Conservation (phyloP, 129 eudicot species). For the Pittosporum tobira region DNA sequence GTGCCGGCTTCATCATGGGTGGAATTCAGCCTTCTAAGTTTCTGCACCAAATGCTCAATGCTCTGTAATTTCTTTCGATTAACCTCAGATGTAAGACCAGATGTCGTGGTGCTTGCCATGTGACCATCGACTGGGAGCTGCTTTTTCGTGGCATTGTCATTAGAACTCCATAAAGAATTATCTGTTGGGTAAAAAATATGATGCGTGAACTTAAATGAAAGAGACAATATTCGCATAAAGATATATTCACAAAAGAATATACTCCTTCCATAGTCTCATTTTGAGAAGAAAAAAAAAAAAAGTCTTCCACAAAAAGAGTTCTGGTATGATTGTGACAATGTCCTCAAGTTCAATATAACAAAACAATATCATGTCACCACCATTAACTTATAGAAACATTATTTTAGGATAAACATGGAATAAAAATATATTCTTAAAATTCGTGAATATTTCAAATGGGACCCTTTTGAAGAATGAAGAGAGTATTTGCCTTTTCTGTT, state of each 20-base stretch:
- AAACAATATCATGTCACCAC: background rate
- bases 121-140: conserved; percentile 25
- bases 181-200: conserved; percentile 22
- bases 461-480: too few relatives aligned
- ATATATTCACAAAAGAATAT: background rate
- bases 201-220: conserved; percentile 7
- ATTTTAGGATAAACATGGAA: too few relatives aligned
- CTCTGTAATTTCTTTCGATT: conserved; percentile 62
- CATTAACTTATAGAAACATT: too few relatives aligned
- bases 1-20: conserved; percentile 68
- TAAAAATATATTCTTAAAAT: too few relatives aligned
- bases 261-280: too few relatives aligned
- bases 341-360: background rate
- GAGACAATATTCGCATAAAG: background rate
- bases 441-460: too few relatives aligned
- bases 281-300: too few relatives aligned
- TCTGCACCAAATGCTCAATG: conserved; percentile 67
- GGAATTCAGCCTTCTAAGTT: conserved; percentile 66
- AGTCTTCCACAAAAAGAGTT: too few relatives aligned
- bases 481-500: background rate
- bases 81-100: conserved; percentile 41
- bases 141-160: conserved; percentile 13
- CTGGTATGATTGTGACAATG: too few relatives aligned
- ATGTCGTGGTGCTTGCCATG: conserved; percentile 17
- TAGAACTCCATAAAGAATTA: conserved; percentile 23